Conservation (phyloP, 1,284 basidiomycete genomes). For the Moesziomyces sp. region DNA sequence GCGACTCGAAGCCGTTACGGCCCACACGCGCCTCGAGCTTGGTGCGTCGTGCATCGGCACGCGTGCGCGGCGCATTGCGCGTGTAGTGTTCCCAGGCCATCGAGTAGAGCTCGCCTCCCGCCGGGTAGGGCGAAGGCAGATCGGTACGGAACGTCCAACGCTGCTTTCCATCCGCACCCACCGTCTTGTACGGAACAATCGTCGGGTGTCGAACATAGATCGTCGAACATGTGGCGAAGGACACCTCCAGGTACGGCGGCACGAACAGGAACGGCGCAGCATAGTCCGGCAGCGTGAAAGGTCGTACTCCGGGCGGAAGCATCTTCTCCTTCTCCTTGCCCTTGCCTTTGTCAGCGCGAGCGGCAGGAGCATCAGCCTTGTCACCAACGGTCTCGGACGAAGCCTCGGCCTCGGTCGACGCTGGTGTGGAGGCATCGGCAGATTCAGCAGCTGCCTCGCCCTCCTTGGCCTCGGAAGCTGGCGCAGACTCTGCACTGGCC, state of each 20-base stretch:
- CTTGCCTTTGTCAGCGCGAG: slow-evolving; percentile 18
- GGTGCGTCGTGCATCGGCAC: slow-evolving; percentile 56
- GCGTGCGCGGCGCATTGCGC: slow-evolving; percentile 60
- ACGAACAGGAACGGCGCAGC: slow-evolving; percentile 93
- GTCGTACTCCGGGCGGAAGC: slow-evolving; percentile 59
- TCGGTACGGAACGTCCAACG: slow-evolving; percentile 57
- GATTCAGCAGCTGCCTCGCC: slow-evolving; percentile 4
- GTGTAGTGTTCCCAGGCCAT: slow-evolving; percentile 66
- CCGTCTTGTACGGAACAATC: slow-evolving; percentile 75
- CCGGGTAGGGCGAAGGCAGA: slow-evolving; percentile 64
- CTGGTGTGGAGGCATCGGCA: slow-evolving; percentile 4
- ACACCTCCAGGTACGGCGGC: slow-evolving; percentile 92
- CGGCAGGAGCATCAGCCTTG: neutral
- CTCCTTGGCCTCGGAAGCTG: slow-evolving; percentile 13
- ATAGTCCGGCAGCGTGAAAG: slow-evolving; percentile 85
- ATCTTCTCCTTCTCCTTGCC: slow-evolving; percentile 29
- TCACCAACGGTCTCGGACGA: slow-evolving; percentile 5
- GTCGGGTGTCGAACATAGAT: slow-evolving; percentile 96
- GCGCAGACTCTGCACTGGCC: slow-evolving; percentile 3
- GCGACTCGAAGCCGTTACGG: slow-evolving; percentile 50
- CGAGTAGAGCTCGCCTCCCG: slow-evolving; percentile 61
- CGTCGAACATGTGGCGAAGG: slow-evolving; percentile 89
- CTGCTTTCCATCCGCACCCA: slow-evolving; percentile 5
- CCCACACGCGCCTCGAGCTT: slow-evolving; percentile 57
- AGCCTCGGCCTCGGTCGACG: neutral